phyloP scores from a whole-genome alignment of 805 yeast species.

The Candida berthetii region DNA sequence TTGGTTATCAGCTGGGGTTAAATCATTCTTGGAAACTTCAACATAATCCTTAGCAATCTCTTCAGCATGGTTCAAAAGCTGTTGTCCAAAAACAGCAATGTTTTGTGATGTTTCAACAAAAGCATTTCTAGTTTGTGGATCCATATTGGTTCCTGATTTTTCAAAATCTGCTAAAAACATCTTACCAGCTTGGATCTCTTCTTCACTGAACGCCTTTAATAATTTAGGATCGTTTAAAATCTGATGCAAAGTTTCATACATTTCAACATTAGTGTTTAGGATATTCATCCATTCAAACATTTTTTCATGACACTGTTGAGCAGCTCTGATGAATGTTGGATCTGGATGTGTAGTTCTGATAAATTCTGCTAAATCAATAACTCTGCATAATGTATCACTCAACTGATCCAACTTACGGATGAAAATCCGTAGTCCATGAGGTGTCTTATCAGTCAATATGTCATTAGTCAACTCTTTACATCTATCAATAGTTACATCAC shows the following conservation, averaged over 20 bases:
- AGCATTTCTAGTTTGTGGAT: constrained; percentile 49
- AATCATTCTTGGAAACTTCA: constrained; percentile 13
- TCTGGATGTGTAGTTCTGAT: constrained; percentile 85
- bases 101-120: constrained; percentile 77
- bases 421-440: constrained; percentile 39
- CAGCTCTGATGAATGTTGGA: constrained; percentile 61
- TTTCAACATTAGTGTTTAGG: constrained; percentile 73
- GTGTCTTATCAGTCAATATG: constrained; percentile 43
- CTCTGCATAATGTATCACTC: constrained; percentile 86
- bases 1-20: constrained; percentile 16
- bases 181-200: constrained; percentile 79
- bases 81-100: constrained; percentile 77
- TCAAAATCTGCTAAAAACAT: constrained; percentile 80
- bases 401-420: constrained; percentile 72
- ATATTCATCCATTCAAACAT: constrained; percentile 94
- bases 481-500: constrained; percentile 51
- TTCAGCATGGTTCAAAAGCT: constrained; percentile 38
- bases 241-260: constrained; percentile 54
- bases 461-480: constrained; percentile 58
- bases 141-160: constrained; percentile 84
- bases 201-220: too few species aligned
- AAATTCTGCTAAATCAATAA: constrained; percentile 90
- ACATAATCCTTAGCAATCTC: constrained; percentile 12
- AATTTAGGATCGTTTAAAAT: constrained; percentile 42
- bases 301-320: constrained; percentile 81